Conservation (phyloP, 305 asterid species). For the Solanum chacoense region DNA sequence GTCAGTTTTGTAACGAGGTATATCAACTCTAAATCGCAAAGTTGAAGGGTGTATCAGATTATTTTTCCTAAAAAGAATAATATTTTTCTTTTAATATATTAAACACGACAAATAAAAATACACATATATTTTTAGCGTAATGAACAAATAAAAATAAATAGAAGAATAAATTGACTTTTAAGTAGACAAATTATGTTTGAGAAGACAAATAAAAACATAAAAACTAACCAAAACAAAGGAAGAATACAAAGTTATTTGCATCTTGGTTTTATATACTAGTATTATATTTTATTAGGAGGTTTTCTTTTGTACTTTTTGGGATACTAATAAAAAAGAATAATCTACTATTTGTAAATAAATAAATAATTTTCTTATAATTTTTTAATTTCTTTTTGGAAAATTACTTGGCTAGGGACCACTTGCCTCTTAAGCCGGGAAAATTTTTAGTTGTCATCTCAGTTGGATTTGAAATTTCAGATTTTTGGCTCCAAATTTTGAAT, state of each 20-base stretch:
- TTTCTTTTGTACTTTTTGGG: not conserved
- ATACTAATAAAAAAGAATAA: not conserved
- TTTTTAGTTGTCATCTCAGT: not conserved
- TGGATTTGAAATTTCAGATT: not conserved
- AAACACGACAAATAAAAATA: too few species aligned
- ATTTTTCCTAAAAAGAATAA: too few species aligned
- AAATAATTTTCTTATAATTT: not conserved
- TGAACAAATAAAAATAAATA: too few species aligned
- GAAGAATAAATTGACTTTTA: not conserved
- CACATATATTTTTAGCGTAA: too few species aligned
- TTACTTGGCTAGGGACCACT: not conserved
- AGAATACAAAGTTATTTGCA: not conserved
- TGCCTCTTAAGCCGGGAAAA: not conserved
- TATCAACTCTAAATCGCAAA: not conserved
- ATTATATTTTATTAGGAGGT: not conserved
- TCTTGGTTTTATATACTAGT: not conserved
- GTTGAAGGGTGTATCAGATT: rapidly evolving
- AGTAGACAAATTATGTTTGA: not conserved
- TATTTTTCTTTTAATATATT: too few species aligned
- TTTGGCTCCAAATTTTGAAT: not conserved
- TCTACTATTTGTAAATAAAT: not conserved
- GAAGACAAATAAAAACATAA: not conserved
- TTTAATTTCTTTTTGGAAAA: not conserved
- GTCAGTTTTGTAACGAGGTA: too few species aligned
- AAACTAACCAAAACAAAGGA: not conserved